Conservation (phyloP, 1,284 basidiomycete genomes). For the Anthracocystis walkeri region DNA sequence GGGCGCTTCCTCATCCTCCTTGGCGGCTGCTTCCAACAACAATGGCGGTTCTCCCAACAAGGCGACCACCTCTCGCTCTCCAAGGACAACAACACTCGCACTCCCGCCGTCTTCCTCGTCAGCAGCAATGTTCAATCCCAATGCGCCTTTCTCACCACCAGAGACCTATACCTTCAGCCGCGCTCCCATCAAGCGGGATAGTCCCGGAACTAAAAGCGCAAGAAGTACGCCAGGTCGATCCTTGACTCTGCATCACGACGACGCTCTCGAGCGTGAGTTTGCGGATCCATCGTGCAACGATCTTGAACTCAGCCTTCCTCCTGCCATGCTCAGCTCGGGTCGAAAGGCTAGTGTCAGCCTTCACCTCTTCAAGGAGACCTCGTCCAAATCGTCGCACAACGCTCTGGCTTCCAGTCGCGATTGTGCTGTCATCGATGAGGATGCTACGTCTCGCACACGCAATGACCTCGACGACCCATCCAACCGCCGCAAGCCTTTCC, state of each 20-base stretch:
- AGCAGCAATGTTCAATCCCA: slow-evolving; percentile 17
- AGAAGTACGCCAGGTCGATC: slow-evolving; percentile 52
- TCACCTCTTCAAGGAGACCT: slow-evolving; percentile 65
- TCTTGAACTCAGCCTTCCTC: slow-evolving; percentile 48
- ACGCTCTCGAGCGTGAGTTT: slow-evolving; percentile 24
- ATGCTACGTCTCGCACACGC: slow-evolving; percentile 4
- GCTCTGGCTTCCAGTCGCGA: slow-evolving; percentile 30
- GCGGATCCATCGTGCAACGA: slow-evolving; percentile 30
- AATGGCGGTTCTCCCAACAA: slow-evolving; percentile 20
- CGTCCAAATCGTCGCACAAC: slow-evolving; percentile 33
- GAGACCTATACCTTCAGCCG: slow-evolving; percentile 42
- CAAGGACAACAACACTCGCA: slow-evolving; percentile 2
- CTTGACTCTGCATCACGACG: slow-evolving; percentile 25
- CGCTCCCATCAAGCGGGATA: slow-evolving; percentile 30
- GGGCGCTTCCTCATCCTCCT: not conserved
- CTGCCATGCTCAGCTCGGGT: slow-evolving; percentile 58
- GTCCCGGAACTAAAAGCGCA: slow-evolving; percentile 44
- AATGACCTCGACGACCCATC: slow-evolving; percentile 13
- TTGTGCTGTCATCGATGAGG: slow-evolving; percentile 26
- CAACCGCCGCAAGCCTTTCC: slow-evolving; percentile 17
- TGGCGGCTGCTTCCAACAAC: not conserved
- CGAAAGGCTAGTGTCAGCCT: slow-evolving; percentile 63
- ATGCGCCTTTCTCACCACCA: slow-evolving; percentile 40
- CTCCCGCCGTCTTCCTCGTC: not conserved
- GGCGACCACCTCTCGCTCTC: slow-evolving; percentile 8